phyloP scores from a whole-genome alignment of 2,329 filamentous ascomycete genomes.

The Fusarium sororula region DNA sequence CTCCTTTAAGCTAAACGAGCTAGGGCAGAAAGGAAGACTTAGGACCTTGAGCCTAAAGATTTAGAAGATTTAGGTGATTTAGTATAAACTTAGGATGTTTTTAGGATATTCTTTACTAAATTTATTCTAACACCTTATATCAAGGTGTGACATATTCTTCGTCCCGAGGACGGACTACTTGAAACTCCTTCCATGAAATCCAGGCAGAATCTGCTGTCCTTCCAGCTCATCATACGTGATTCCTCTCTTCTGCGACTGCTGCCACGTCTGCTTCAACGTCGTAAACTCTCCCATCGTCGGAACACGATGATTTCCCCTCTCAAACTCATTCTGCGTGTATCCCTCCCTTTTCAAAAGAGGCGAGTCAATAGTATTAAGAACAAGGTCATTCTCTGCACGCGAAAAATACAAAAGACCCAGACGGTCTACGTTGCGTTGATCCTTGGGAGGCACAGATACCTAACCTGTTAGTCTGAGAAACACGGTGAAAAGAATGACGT shows the following conservation, averaged over 20 bases:
- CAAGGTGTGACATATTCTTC: fast-evolving
- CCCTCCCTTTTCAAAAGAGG: constrained; percentile 49
- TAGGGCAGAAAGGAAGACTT: fast-evolving
- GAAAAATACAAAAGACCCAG: constrained; percentile 62
- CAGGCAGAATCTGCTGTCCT: constrained; percentile 48
- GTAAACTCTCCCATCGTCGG: constrained; percentile 53
- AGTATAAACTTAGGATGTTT: neutral
- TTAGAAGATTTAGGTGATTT: fast-evolving
- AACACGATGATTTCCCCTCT: constrained; percentile 42
- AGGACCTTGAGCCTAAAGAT: fast-evolving
- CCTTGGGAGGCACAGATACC: constrained; percentile 51
- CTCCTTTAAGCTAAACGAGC: neutral
- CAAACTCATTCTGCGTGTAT: constrained; percentile 50
- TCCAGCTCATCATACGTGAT: constrained; percentile 39
- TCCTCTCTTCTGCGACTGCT: constrained; percentile 36
- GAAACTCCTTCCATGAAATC: constrained; percentile 33
- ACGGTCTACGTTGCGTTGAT: constrained; percentile 56
- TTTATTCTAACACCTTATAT: neutral
- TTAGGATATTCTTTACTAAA: neutral
- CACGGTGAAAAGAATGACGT: fast-evolving
- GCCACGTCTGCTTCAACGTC: constrained; percentile 50
- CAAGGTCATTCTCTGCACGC: constrained; percentile 52
- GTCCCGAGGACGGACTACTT: neutral
- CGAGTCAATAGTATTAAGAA: constrained; percentile 50
- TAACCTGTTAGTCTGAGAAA: neutral